Conservation (phyloP, 1,139 yeast species). For the Geotrichum klebahnii region DNA sequence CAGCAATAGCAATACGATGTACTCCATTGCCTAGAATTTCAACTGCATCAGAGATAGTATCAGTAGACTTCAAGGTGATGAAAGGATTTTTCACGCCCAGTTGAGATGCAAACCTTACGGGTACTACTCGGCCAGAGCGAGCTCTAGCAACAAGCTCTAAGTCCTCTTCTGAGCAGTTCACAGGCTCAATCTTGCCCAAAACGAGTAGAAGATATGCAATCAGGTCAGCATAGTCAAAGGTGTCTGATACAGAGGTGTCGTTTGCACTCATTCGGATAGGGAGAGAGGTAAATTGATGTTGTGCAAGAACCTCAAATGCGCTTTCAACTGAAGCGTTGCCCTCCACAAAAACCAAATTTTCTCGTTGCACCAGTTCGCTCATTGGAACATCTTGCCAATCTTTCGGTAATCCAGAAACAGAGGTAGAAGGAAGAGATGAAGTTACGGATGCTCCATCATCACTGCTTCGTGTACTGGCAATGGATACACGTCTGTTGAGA, state of each 20-base stretch:
- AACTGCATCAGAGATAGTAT: conserved; percentile 66
- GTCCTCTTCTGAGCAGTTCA: conserved; percentile 33
- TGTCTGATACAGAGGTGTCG: conserved; percentile 55
- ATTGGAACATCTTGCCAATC: conserved; percentile 77
- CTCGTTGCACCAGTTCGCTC: conserved; percentile 70
- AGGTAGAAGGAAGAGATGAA: conserved; percentile 20
- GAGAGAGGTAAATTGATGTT: conserved; percentile 72
- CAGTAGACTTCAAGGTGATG: conserved; percentile 64
- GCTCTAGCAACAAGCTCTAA: conserved; percentile 35
- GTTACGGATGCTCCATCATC: conserved; percentile 23
- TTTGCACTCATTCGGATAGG: conserved; percentile 51
- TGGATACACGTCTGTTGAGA: conserved; percentile 16
- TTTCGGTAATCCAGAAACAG: conserved; percentile 32
- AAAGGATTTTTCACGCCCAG: conserved; percentile 86
- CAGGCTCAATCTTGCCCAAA: conserved; percentile 52
- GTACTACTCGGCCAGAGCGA: conserved; percentile 49
- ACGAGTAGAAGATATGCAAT: conserved; percentile 76
- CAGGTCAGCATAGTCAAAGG: conserved; percentile 89
- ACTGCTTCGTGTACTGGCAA: conserved; percentile 21
- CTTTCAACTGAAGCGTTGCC: conserved; percentile 68
- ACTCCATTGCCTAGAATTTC: conserved; percentile 88
- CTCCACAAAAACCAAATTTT: conserved; percentile 67
- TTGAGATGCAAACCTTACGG: conserved; percentile 66
- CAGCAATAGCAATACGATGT: conserved; percentile 81
- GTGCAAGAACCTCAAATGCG: conserved; percentile 73